Conservation (phyloP, 306 rosid species). For the Gleditsia sinensis region DNA sequence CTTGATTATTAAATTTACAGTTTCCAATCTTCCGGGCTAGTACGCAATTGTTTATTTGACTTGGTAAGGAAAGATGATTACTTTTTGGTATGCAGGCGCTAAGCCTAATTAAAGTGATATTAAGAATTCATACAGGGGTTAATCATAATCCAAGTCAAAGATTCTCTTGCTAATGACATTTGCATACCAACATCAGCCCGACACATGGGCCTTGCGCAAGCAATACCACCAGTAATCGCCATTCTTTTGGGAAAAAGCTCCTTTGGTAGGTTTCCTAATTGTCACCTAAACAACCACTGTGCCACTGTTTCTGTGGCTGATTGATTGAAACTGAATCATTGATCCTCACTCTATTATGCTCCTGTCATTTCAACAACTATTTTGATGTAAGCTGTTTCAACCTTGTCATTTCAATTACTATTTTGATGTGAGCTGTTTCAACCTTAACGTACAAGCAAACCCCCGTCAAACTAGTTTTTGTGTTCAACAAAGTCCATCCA, state of each 20-base stretch:
- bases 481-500: too few species aligned
- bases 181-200: not conserved
- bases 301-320: not conserved
- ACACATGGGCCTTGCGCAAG: slow-evolving; percentile 10
- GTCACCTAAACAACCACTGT: not conserved
- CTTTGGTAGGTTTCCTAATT: not conserved
- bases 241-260: not conserved
- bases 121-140: not conserved
- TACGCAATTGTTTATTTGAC: not conserved
- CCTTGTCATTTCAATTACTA: too few species aligned
- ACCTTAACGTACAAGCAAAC: too few species aligned
- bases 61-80: not conserved
- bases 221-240: not conserved
- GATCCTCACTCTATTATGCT: too few species aligned
- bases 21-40: not conserved
- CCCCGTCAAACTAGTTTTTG: too few species aligned
- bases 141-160: not conserved
- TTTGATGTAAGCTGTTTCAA: too few species aligned
- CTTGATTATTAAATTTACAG: not conserved
- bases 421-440: too few species aligned
- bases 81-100: not conserved
- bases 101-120: not conserved
- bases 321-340: too few species aligned
- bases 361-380: too few species aligned
- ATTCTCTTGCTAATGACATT: not conserved